Evolutionary conservation across 2,329 filamentous ascomycete species (phyloP).

Genomic region (Colletotrichum godetiae): DNA sequence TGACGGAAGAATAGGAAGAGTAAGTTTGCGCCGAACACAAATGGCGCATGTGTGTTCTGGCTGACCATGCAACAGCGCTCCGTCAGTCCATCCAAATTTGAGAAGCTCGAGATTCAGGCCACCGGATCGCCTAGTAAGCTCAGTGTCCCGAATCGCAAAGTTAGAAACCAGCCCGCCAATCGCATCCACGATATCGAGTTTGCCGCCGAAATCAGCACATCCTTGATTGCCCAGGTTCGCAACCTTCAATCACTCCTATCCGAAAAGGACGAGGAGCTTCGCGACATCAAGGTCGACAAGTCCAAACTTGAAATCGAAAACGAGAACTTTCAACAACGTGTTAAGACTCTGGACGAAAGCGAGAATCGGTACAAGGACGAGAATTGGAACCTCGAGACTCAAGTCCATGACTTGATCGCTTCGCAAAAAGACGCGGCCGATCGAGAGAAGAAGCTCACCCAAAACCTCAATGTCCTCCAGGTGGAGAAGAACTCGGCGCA

Average conservation of each 20-base stretch:
- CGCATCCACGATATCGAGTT: conserved; percentile 97
- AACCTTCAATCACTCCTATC: conserved; percentile 86
- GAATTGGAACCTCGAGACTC: conserved; percentile 97
- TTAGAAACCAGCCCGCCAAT: conserved; percentile 89
- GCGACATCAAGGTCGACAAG: conserved; percentile 78
- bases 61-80: conserved; percentile 64
- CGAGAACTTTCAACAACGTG: conserved; percentile 81
- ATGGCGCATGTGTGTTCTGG: not conserved
- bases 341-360: conserved; percentile 89
- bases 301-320: conserved; percentile 85
- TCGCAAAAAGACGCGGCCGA: conserved; percentile 81
- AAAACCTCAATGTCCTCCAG: conserved; percentile 75
- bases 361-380: conserved; percentile 98
- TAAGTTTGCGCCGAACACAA: conserved; percentile 48
- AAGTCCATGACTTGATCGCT: conserved; percentile 84
- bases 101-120: conserved; percentile 86
- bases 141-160: conserved; percentile 85
- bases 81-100: conserved; percentile 81
- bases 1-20: conserved; percentile 63
- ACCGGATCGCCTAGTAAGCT: conserved; percentile 90
- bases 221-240: conserved; percentile 91
- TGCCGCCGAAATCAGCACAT: conserved; percentile 97
- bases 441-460: conserved; percentile 83
- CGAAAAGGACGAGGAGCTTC: conserved; percentile 89
- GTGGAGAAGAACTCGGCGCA: conserved; percentile 82